Evolutionary conservation across 306 rosid species (phyloP), one percentile per base, ranked within the genome.

Genomic region (Leucaena leucocephala): DNA sequence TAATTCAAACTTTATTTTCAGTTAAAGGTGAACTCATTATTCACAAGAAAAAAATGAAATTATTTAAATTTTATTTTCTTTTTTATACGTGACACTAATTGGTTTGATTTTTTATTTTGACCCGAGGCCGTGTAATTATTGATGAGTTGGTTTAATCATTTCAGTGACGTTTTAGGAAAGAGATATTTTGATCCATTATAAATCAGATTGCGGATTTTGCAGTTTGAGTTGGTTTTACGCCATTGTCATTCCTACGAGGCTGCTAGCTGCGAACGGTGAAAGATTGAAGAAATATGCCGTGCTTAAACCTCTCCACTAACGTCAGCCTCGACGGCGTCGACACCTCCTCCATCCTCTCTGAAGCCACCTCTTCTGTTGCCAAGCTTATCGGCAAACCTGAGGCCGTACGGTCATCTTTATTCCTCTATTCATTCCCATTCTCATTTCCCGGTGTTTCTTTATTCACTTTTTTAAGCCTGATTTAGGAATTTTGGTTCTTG

Each of bases 271-370:
- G 9, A 43, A 44, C 13, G 35, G 57, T 13, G 40, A 13, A 10
- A 22, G 6, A 80, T 68, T 68, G 57, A 14, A 34, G 70, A 63
- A 91, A 82, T 76, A 94, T 95, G 98, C 97, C 98, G 77, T 92
- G 98, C 90, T 91, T 95, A 27, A 95, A 90, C 85, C 45, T 95
- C 80, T 90, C 97, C 40, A 86, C 92, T 38, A 95, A 95, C 89
- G 93, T 95, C 35, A 65, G 74, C 86, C 89, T 91, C 0, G 95
- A 89, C 7, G 93, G 94, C 58, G 82, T 92, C 1, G 97, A 92
- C 89, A 88, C 96, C 85, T 95, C 98, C 72, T 85, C 94, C 83
- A 84, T 95, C 81, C 96, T 95, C 74, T 87, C 98, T 3, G 96
- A 95, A 75, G 96, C 97, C 80, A 91, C 97, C 84, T 91, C 98